Conservation (phyloP, 805 yeast species). For the Kuraishia piskuri region DNA sequence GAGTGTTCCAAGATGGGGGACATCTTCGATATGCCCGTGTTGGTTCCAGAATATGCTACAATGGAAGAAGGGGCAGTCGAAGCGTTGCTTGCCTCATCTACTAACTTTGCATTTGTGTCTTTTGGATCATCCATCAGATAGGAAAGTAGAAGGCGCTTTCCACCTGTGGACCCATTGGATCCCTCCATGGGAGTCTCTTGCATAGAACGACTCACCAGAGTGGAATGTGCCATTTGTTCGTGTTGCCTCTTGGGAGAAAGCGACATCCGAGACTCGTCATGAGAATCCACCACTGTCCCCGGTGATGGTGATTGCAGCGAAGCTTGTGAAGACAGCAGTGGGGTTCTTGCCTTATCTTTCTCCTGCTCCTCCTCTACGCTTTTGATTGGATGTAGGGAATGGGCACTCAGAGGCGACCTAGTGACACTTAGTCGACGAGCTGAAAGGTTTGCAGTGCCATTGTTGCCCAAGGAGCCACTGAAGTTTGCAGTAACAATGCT, state of each 20-base stretch:
- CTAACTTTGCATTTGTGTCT: neutral
- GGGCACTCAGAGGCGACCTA: neutral
- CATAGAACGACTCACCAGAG: neutral
- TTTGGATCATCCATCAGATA: neutral
- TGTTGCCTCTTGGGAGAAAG: neutral
- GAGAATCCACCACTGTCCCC: neutral
- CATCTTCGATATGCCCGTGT: neutral
- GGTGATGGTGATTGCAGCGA: neutral
- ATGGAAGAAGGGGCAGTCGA: neutral
- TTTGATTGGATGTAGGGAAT: neutral
- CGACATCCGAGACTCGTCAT: neutral
- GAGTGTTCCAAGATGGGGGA: neutral
- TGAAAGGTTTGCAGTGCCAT: neutral
- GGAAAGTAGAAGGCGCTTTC: neutral
- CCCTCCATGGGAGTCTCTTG: neutral
- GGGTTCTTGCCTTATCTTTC: neutral
- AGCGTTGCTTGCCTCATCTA: neutral
- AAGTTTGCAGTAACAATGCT: too few relatives aligned
- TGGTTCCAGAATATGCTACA: neutral
- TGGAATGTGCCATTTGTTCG: neutral
- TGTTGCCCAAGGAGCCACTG: neutral
- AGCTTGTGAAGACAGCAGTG: neutral
- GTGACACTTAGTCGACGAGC: neutral
- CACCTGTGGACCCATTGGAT: neutral
- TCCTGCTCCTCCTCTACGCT: neutral